Evolutionary conservation across 2,329 filamentous ascomycete species (phyloP).

Genomic region (Nothophoma quercina): DNA sequence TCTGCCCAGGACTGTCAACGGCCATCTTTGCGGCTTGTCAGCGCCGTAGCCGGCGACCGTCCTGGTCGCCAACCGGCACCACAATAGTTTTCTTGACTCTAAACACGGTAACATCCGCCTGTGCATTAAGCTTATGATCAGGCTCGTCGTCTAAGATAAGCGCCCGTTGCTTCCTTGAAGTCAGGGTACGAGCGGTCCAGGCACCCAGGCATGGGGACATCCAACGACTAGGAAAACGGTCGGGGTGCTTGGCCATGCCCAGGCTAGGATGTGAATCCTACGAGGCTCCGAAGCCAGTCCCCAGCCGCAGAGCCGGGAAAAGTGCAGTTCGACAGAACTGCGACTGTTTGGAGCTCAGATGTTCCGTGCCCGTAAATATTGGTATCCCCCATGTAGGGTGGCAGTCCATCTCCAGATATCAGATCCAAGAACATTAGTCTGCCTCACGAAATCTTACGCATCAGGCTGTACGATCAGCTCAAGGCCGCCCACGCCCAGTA

Average conservation of each 20-base stretch:
- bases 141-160: conserved; percentile 24
- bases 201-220: conserved; percentile 36
- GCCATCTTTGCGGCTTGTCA: conserved; percentile 23
- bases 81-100: conserved; percentile 1
- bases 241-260: conserved; percentile 45
- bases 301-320: conserved; percentile 48
- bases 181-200: conserved; percentile 36
- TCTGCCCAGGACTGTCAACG: conserved; percentile 24
- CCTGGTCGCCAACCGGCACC: conserved; percentile 15
- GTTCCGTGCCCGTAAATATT: conserved; percentile 45
- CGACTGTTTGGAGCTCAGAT: conserved; percentile 42
- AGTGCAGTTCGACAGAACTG: conserved; percentile 36
- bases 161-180: conserved; percentile 30
- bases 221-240: conserved; percentile 46
- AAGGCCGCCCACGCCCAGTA: conserved; percentile 17
- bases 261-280: conserved; percentile 46
- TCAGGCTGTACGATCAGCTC: conserved; percentile 12
- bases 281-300: conserved; percentile 48
- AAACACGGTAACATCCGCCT: conserved; percentile 15
- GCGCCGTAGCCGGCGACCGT: conserved; percentile 16
- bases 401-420: conserved; percentile 41
- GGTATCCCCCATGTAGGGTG: conserved; percentile 44
- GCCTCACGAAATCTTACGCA: conserved; percentile 39
- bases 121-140: conserved; percentile 11
- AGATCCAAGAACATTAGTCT: conserved; percentile 38